phyloP scores from a whole-genome alignment of 2,329 filamentous ascomycete species.

The Claviceps quebecensis region DNA sequence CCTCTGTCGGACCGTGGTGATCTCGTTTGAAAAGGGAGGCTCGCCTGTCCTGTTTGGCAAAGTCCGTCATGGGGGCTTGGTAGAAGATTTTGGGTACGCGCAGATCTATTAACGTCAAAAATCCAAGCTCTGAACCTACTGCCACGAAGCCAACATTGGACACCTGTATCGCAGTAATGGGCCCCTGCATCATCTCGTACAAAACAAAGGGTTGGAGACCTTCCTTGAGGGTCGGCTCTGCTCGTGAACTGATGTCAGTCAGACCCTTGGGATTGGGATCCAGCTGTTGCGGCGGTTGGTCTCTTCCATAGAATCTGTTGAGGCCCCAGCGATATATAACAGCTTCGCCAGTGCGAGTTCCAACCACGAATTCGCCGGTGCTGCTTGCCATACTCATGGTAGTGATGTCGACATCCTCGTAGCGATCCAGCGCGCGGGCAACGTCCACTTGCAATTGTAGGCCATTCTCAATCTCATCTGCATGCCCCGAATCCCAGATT shows the following conservation, averaged over 20 bases:
- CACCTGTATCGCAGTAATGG: conserved; percentile 64
- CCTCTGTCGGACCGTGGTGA: conserved; percentile 18
- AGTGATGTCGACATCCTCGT: conserved; percentile 61
- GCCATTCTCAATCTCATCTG: conserved; percentile 84
- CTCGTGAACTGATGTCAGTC: conserved; percentile 58
- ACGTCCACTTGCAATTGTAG: conserved; percentile 74
- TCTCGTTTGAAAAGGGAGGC: conserved; percentile 49
- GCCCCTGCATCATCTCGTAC: conserved; percentile 70
- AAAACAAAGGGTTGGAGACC: conserved; percentile 69
- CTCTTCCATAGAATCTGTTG: conserved; percentile 58
- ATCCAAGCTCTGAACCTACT: conserved; percentile 71
- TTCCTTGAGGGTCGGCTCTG: conserved; percentile 61
- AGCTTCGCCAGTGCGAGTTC: conserved; percentile 70
- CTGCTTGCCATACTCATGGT: conserved; percentile 67
- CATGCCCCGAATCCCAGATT: conserved; percentile 84
- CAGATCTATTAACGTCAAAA: conserved; percentile 71
- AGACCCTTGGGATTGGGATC: conserved; percentile 54
- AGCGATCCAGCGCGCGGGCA: conserved; percentile 66
- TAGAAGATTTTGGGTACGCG: conserved; percentile 78
- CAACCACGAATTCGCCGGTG: conserved; percentile 75
- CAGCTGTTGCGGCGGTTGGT: conserved; percentile 31
- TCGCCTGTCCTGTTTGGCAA: conserved; percentile 63
- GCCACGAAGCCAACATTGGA: conserved; percentile 92
- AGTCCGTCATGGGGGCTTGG: conserved; percentile 55
- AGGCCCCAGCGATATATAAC: conserved; percentile 78